Percentiles rank a stretch among this genome's conserved stretches.
Conservation (phyloP, 2,329 filamentous ascomycete species). For the Cyphellophora attinorum region DNA sequence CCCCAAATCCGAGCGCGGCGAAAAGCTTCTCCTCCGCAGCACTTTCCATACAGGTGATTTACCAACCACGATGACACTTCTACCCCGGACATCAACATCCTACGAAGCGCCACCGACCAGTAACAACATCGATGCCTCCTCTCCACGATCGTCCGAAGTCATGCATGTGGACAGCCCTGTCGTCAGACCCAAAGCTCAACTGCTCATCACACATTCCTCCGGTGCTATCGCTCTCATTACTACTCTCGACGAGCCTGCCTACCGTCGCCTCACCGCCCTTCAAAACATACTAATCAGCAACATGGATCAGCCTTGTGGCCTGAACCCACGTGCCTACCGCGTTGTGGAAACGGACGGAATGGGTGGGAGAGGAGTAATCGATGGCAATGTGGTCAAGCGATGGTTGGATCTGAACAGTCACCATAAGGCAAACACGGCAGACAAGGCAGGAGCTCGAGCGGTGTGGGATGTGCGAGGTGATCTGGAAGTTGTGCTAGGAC, state of each 20-base stretch:
- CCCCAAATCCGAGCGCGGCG: slow-evolving; percentile 83
- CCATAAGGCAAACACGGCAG: slow-evolving; percentile 61
- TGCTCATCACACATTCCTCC: slow-evolving; percentile 61
- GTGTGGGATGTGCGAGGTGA: slow-evolving; percentile 61
- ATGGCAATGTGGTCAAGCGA: slow-evolving; percentile 64
- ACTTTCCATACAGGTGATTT: slow-evolving; percentile 82
- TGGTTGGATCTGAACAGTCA: slow-evolving; percentile 69
- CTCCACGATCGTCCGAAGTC: neutral
- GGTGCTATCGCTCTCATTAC: slow-evolving; percentile 70
- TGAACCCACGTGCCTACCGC: slow-evolving; percentile 77
- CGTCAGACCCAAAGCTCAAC: slow-evolving; percentile 4
- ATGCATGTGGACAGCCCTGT: neutral
- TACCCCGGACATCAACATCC: slow-evolving; percentile 55
- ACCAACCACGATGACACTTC: slow-evolving; percentile 62
- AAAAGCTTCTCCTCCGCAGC: slow-evolving; percentile 74
- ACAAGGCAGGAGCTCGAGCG: slow-evolving; percentile 56
- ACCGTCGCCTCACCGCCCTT: slow-evolving; percentile 73
- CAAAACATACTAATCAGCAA: slow-evolving; percentile 61
- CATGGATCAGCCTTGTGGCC: slow-evolving; percentile 66
- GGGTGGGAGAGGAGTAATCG: slow-evolving; percentile 58
- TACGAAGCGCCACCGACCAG: slow-evolving; percentile 20
- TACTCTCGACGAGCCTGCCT: slow-evolving; percentile 67
- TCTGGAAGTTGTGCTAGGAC: slow-evolving; percentile 53
- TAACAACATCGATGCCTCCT: slow-evolving; percentile 13
- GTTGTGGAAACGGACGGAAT: slow-evolving; percentile 40